These are phyloP conservation scores for Pulchroboletus neoregius DNA, from an alignment of 1,284 basidiomycete genomes.

Conservation along the genomic window DNA sequence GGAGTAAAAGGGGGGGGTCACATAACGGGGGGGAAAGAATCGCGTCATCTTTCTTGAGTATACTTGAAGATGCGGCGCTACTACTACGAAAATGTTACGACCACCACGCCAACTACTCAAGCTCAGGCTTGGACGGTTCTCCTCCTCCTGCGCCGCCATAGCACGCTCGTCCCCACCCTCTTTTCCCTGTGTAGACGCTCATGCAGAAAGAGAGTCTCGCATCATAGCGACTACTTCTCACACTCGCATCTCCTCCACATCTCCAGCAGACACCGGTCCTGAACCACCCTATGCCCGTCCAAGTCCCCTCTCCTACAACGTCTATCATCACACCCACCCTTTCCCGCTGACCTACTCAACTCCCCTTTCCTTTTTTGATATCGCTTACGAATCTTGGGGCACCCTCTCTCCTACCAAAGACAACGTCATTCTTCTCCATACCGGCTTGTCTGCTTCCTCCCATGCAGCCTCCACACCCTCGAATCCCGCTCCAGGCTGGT, in stretches of 20 bases:
- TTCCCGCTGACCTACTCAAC: constrained; percentile 74
- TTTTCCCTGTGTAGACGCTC: constrained; percentile 77
- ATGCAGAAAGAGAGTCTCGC: constrained; percentile 59
- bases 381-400: constrained; percentile 99
- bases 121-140: too few species aligned
- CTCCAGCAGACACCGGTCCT: constrained; percentile 58
- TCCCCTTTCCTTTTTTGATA: constrained; percentile 72
- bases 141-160: neutral
- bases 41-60: too few species aligned
- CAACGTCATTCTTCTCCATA: constrained; percentile 97
- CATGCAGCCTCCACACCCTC: constrained; percentile 84
- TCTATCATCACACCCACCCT: constrained; percentile 59
- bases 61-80: too few species aligned
- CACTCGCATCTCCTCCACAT: too few species aligned
- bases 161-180: constrained; percentile 38
- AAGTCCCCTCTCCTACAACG: constrained; percentile 61
- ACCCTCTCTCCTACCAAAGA: constrained; percentile 71
- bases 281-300: constrained; percentile 77
- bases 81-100: too few species aligned
- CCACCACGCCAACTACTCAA: too few species aligned
- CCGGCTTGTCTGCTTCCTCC: constrained; percentile 91
- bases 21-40: too few species aligned
- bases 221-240: too few species aligned
- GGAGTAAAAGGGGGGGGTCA: neutral
- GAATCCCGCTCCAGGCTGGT: constrained; percentile 91